Base-by-base conservation (phyloP, 2,329 filamentous ascomycete species). In the Macrophomina pseudophaseolina region DNA sequence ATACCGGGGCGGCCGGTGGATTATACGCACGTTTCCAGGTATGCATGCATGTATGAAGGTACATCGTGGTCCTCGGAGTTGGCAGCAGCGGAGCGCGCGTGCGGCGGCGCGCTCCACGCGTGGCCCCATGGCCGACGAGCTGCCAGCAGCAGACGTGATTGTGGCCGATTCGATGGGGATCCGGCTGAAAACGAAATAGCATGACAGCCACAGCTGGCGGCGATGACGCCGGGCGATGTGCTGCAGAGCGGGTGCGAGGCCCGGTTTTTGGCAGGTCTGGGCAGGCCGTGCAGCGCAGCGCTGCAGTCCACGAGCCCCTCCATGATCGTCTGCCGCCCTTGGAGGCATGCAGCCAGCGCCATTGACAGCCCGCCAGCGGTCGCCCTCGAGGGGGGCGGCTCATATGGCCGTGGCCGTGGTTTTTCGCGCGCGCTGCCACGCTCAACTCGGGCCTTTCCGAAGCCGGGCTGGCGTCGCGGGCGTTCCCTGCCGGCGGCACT, bases 171-270 rank as follows among this genome's bases (percentile, higher is more conserved):
- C 58, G 60, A 64, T 64, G 60, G 44, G 46, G 44, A 63, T 51
- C 48, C 44, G 33, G 46, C 60, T 64, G 33, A 53, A 64, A 64
- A 64, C 60, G 60, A 52, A 64, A 42, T 64, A 64, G 60, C 60
- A 53, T 63, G 48, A 38, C 60, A 64, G 60, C 60, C 60, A 64
- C 60, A 54, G 48, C 48, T 51, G 58, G 58, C 58, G 44, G 44
- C 44, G 42, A 49, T 62, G 58, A 49, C 58, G 58, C 58, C 44
- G 42, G 32, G 44, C 52, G 49, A 33, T 46, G 40, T 33, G 56
- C 53, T 58, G 53, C 52, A 44, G 54, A 28, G 48, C 48, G 48
- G 48, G 18, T 3, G 48, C 49, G 52, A 40, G 42, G 44, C 58
- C 58, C 44, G 58, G 58, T 62, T 62, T 60, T 62, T 49, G 32